A percentile compares a stretch with the other conserved stretches of the same genome.
These are phyloP conservation scores for Curvularia verruculosa DNA, from an alignment of 2,329 filamentous ascomycete species.

Conservation along the genomic window DNA sequence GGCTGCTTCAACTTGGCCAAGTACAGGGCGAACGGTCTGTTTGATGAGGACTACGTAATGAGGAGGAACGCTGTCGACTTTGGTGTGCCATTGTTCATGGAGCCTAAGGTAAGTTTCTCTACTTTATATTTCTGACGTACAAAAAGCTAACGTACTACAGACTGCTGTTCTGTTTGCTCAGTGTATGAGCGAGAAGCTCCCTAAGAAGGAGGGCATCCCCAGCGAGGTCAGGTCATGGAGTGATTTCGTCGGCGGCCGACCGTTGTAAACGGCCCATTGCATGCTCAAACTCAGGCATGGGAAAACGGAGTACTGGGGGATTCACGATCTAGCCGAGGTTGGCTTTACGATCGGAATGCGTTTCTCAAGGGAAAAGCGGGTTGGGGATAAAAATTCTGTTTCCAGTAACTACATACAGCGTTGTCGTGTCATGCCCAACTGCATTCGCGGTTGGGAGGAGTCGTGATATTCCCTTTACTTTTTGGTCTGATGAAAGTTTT, in stretches of 20 bases:
- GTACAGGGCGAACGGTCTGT: conserved; percentile 78
- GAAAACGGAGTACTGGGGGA: conserved; percentile 1
- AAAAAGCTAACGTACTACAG: conserved; percentile 55
- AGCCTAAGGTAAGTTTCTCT: conserved; percentile 79
- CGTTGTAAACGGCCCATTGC: conserved; percentile 30
- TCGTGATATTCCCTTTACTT: conserved; percentile 13
- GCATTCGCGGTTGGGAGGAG: conserved; percentile 5
- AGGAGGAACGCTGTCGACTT: conserved; percentile 98
- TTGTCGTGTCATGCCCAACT: conserved; percentile 13
- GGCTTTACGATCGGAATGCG: not conserved
- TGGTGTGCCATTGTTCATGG: conserved; percentile 96
- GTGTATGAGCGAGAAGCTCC: conserved; percentile 97
- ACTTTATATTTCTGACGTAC: not conserved
- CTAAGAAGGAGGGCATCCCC: conserved; percentile 84
- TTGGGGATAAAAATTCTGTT: conserved; percentile 13
- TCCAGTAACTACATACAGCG: conserved; percentile 25
- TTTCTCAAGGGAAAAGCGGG: conserved; percentile 2
- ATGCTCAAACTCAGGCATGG: not conserved
- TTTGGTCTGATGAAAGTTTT: conserved; percentile 2
- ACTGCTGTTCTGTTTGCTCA: conserved; percentile 94
- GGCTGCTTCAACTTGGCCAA: conserved; percentile 95
- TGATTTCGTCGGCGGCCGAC: conserved; percentile 76
- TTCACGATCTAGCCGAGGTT: conserved; percentile 13
- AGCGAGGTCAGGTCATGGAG: conserved; percentile 93
- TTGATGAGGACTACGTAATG: conserved; percentile 98